Evolutionary conservation across 1,139 yeast genomes (phyloP), one percentile per base, ranked within the genome.

Genomic region (Blastobotrys petasosporus): DNA sequence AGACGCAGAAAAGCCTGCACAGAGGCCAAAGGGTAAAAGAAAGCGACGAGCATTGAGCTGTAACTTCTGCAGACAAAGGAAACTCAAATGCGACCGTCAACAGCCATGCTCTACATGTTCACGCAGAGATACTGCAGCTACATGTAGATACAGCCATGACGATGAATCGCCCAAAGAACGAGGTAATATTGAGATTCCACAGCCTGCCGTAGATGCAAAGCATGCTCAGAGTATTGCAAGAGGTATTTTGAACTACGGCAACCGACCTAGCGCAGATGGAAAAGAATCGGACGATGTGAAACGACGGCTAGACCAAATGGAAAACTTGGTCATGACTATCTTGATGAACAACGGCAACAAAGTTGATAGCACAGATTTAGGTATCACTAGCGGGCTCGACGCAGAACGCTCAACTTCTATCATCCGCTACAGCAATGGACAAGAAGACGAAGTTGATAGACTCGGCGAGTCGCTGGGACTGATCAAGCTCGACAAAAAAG

Each of bases 91-190:
- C 44, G 66, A 65, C 42, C 54, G 66, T 8, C 57, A 64, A 32
- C 63, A 59, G 48, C 69, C 69, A 2, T 65, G 69, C 44, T 57
- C 63, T 5, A 62, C 59, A 39, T 65, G 69, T 47, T 50, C 59
- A 28, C 56, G 55, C 49, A 54, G 63, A 25, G 59, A 62, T 32
- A 51, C 54, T 9, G 60, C 54, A 9, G 44, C 38, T 4, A 40
- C 29, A 12, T 48, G 51, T 35, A 37, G 45, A 20, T 48, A 46
- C 15, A 41, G 33, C 17, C 45, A 42, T 25, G 41, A 39, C 20
- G 44, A 37, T 15, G 46, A 43, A 12, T n/a, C 20, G 4, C 31
- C 31, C 35, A 37, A 13, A 10, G 12, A 30, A 20, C 42, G 45
- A 2, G 17, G 31, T 7, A 28, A 13, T 23, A 41, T 37, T 15